These are phyloP conservation scores for Citrus maxima DNA, from an alignment of 345 rosid genomes.

Conservation along the genomic window DNA sequence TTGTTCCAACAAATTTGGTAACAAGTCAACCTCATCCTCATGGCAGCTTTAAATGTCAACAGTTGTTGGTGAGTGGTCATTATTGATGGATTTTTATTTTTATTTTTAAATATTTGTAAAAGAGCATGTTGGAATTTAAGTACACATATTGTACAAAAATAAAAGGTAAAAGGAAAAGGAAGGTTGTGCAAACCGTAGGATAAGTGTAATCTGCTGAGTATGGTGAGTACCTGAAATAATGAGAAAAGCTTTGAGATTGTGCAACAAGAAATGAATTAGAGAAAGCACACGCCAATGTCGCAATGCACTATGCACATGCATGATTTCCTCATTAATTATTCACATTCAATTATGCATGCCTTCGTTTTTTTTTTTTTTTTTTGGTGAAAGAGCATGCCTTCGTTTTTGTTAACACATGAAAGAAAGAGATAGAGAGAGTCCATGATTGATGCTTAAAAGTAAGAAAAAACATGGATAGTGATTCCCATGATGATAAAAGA, in stretches of 20 bases:
- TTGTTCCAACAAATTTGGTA: constrained; percentile 5
- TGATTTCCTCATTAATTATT: too few relatives aligned
- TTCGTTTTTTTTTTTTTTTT: too few relatives aligned
- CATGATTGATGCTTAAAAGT: not conserved
- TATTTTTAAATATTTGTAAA: too few relatives aligned
- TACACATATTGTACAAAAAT: not conserved
- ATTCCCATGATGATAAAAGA: not conserved
- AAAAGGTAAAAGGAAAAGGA: constrained; percentile 6
- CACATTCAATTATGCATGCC: not conserved
- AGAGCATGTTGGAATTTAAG: too few relatives aligned
- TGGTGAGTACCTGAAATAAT: constrained; percentile 70
- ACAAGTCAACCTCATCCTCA: constrained; percentile 5
- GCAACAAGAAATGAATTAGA: too few relatives aligned
- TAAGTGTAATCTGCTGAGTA: constrained; percentile 88
- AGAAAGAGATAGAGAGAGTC: not conserved
- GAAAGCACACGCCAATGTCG: too few relatives aligned
- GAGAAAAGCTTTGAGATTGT: not conserved
- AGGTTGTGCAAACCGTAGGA: constrained; percentile 66
- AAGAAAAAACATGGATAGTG: not conserved
- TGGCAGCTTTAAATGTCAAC: not conserved
- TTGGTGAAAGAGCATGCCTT: too few relatives aligned
- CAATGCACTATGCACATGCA: too few relatives aligned
- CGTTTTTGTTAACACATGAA: not conserved
- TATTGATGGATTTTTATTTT: not conserved
- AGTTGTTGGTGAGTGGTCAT: constrained; percentile 10